Evolutionary conservation across 352 stramenopile genomes (phyloP).

Genomic region (Saprolegnia parasitica): DNA sequence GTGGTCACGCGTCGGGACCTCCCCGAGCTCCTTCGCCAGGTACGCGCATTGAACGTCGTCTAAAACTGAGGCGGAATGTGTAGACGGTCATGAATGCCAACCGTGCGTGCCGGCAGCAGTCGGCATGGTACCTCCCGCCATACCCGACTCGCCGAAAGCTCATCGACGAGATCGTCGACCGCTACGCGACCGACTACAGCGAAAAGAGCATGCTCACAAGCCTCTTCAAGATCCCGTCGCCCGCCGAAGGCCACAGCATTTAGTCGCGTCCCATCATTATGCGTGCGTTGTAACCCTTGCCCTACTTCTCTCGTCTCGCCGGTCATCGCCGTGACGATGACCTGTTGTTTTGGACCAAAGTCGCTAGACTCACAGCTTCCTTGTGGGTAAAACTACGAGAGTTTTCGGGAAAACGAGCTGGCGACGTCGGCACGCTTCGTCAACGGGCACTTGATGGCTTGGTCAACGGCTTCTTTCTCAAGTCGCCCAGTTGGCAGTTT

Average conservation of each 20-base stretch:
- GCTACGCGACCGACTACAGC: constrained; percentile 81
- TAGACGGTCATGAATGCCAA: constrained; percentile 84
- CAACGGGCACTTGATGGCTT: no score
- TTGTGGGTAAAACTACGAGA: no score
- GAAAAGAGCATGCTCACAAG: constrained; percentile 77
- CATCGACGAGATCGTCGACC: constrained; percentile 83
- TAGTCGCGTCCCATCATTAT: background rate
- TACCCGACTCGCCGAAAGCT: constrained; percentile 85
- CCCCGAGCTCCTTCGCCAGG: constrained; percentile 64
- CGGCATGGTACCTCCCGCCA: constrained; percentile 73
- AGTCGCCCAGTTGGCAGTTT: no score
- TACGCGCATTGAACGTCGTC: constrained; percentile 4
- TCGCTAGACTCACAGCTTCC: no score
- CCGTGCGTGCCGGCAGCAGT: constrained; percentile 74
- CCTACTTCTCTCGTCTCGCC: no score
- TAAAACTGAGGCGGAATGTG: background rate
- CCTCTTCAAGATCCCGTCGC: constrained; percentile 48
- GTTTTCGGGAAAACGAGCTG: no score
- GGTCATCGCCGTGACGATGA: no score
- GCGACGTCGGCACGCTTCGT: no score
- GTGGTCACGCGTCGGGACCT: constrained; percentile 68
- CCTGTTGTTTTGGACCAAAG: no score
- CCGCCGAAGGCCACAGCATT: constrained; percentile 23
- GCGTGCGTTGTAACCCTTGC: no score
- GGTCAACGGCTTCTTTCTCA: no score